Percentiles rank a stretch among this genome's conserved stretches.
phyloP scores from a whole-genome alignment of 2,329 filamentous ascomycete genomes.

The Xylaria sp. region DNA sequence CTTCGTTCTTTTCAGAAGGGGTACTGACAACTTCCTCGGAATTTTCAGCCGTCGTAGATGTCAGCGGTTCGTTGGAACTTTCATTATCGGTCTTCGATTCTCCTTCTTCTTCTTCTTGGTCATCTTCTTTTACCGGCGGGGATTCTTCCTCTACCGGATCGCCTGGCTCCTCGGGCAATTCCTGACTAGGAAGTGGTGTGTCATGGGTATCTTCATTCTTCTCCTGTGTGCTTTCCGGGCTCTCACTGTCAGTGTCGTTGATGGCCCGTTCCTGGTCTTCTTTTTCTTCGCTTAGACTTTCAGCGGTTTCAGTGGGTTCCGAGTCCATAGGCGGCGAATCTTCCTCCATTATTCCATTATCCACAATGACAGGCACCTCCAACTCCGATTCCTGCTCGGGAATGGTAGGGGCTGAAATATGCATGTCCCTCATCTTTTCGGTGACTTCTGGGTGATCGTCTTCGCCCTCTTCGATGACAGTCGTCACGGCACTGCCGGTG shows the following conservation, averaged over 20 bases:
- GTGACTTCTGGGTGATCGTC: constrained; percentile 54
- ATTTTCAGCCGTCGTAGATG: constrained; percentile 2
- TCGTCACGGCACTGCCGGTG: constrained; percentile 70
- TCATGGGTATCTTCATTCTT: constrained; percentile 20
- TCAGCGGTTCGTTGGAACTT: background rate
- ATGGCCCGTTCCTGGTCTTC: constrained; percentile 17
- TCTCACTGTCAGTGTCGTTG: constrained; percentile 17
- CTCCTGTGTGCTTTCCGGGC: constrained; percentile 18
- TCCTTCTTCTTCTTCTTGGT: constrained; percentile 17
- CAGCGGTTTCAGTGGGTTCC: constrained; percentile 13
- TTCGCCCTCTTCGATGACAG: constrained; percentile 77
- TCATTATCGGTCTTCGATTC: background rate
- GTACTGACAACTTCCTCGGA: constrained; percentile 9
- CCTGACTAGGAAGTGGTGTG: constrained; percentile 19
- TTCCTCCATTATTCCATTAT: constrained; percentile 32
- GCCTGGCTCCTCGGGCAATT: constrained; percentile 25
- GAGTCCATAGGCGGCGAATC: constrained; percentile 16
- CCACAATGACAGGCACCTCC: constrained; percentile 38
- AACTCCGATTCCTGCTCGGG: constrained; percentile 48
- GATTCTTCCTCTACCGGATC: constrained; percentile 23
- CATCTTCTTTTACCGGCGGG: constrained; percentile 25
- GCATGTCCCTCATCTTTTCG: constrained; percentile 42
- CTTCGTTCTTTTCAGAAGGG: constrained; percentile 7
- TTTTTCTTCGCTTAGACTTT: constrained; percentile 13
- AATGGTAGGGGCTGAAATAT: constrained; percentile 49